phyloP scores from a whole-genome alignment of 2,329 filamentous ascomycete genomes.

The Fusarium drepaniforme region DNA sequence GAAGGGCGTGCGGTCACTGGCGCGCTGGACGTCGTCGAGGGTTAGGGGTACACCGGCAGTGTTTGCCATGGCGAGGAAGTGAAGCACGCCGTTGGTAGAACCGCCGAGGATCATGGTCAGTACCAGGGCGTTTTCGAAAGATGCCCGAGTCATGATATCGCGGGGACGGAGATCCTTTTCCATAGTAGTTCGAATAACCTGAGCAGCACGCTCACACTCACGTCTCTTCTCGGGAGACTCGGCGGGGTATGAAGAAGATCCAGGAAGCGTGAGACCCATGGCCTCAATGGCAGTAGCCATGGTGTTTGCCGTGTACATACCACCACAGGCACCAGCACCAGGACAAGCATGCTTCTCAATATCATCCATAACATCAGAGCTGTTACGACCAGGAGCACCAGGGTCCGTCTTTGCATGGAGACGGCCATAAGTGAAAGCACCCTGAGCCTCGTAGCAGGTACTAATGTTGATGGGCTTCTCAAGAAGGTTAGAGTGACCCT shows the following conservation, averaged over 20 bases:
- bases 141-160: slow-evolving; percentile 81
- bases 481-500: slow-evolving; percentile 84
- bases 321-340: slow-evolving; percentile 75
- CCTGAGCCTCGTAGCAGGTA: slow-evolving; percentile 88
- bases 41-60: slow-evolving; percentile 83
- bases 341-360: slow-evolving; percentile 82
- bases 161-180: slow-evolving; percentile 84
- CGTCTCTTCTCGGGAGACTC: slow-evolving; percentile 85
- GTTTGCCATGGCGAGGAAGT: slow-evolving; percentile 91
- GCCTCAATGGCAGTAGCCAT: slow-evolving; percentile 92
- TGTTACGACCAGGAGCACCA: slow-evolving; percentile 72
- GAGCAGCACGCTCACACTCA: slow-evolving; percentile 85
- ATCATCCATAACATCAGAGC: slow-evolving; percentile 86
- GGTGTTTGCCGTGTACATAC: slow-evolving; percentile 93
- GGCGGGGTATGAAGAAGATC: slow-evolving; percentile 86
- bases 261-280: slow-evolving; percentile 87
- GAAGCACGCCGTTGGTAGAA: slow-evolving; percentile 88
- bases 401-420: slow-evolving; percentile 77
- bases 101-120: slow-evolving; percentile 94
- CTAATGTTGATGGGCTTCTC: slow-evolving; percentile 87
- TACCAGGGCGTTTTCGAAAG: slow-evolving; percentile 90
- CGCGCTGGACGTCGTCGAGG: slow-evolving; percentile 85
- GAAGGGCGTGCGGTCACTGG: slow-evolving; percentile 86
- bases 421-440: slow-evolving; percentile 83
- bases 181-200: slow-evolving; percentile 84